A percentile compares a stretch with the other conserved stretches of the same genome.
These are phyloP conservation scores for Schizopora paradoxa DNA, from an alignment of 1,284 basidiomycete genomes.

Conservation along the genomic window DNA sequence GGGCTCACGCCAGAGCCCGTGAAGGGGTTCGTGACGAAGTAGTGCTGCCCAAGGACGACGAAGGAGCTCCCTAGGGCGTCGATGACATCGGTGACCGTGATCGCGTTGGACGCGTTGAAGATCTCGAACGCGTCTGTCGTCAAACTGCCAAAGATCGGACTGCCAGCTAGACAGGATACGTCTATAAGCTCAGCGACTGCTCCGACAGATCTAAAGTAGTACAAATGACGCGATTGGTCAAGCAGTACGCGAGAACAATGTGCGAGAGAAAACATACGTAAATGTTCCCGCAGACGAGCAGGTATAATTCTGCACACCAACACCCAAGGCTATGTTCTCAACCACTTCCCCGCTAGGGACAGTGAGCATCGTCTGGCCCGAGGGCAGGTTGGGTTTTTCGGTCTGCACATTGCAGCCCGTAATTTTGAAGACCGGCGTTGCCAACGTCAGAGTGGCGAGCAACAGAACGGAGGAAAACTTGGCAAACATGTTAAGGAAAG, in stretches of 20 bases:
- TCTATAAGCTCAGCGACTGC: slow-evolving; percentile 57
- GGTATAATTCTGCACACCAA: slow-evolving; percentile 43
- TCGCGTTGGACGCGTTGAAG: slow-evolving; percentile 30
- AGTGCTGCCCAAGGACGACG: slow-evolving; percentile 48
- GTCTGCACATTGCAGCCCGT: slow-evolving; percentile 19
- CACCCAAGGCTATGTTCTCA: slow-evolving; percentile 40
- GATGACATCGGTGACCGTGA: slow-evolving; percentile 35
- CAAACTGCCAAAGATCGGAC: slow-evolving; percentile 34
- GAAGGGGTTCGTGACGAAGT: slow-evolving; percentile 44
- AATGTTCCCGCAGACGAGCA: slow-evolving; percentile 32
- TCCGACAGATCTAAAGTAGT: slow-evolving; percentile 32
- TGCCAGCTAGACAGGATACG: slow-evolving; percentile 45
- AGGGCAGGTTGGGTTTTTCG: slow-evolving; percentile 21
- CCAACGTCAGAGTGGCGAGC: slow-evolving; percentile 4
- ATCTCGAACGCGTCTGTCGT: slow-evolving; percentile 37
- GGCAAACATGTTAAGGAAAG: slow-evolving; percentile 10
- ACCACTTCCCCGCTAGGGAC: slow-evolving; percentile 29
- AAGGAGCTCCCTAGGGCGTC: slow-evolving; percentile 24
- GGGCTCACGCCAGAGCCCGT: slow-evolving; percentile 43
- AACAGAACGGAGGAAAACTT: slow-evolving; percentile 4
- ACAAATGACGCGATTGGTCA: background rate
- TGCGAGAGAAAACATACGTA: slow-evolving; percentile 26
- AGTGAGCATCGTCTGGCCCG: slow-evolving; percentile 29
- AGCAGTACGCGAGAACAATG: background rate
- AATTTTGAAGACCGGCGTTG: background rate